Percentiles rank a stretch among this genome's conserved stretches.
phyloP scores from a whole-genome alignment of 441 rosid genomes.

The Gossypium lobatum region DNA sequence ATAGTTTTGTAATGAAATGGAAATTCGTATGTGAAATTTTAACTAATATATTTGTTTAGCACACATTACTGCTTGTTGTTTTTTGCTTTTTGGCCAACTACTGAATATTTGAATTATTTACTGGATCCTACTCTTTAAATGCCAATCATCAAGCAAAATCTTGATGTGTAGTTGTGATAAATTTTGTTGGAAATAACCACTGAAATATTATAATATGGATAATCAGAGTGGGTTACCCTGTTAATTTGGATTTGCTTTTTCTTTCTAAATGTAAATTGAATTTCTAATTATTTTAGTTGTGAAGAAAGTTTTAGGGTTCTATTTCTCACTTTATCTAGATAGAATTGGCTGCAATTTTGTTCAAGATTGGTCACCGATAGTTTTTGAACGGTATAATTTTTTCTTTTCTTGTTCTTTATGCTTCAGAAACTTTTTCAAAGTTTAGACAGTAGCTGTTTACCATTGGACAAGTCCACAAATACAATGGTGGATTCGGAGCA shows the following conservation, averaged over 20 bases:
- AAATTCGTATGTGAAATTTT: background rate
- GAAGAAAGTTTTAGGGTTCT: background rate
- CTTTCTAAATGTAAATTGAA: background rate
- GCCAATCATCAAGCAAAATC: background rate
- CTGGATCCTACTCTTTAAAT: background rate
- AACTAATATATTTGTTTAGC: background rate
- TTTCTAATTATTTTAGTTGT: background rate
- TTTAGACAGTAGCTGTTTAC: background rate
- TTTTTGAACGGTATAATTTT: background rate
- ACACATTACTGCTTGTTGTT: background rate
- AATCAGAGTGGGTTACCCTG: background rate
- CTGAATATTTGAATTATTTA: background rate
- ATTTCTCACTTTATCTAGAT: background rate
- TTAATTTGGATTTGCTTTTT: background rate
- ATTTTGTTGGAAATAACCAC: background rate
- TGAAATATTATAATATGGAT: background rate
- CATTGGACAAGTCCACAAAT: background rate
- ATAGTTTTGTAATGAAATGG: background rate
- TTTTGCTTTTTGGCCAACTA: background rate
- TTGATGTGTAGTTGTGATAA: background rate
- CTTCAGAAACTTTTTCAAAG: background rate
- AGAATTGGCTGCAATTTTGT: background rate
- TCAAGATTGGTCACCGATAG: background rate
- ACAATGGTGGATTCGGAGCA: slow-evolving; percentile 1
- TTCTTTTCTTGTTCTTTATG: background rate